Evolutionary conservation across 2,329 filamentous ascomycete genomes (phyloP).

Genomic region (Cladosporium sp.): DNA sequence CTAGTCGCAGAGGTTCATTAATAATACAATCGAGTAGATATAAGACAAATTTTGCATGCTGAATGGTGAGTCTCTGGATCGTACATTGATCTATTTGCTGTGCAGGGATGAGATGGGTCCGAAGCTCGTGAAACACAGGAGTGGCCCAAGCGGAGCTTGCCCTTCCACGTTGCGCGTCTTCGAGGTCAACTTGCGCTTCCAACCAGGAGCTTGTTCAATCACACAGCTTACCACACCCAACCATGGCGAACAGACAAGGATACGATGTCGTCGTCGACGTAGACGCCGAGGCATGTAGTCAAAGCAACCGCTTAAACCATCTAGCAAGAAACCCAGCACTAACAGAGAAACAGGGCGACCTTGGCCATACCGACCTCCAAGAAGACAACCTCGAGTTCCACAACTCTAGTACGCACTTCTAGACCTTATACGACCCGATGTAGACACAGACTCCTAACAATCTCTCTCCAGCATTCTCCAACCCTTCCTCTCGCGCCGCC

Average conservation of each 20-base stretch:
- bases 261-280: constrained; percentile 99
- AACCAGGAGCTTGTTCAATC: not conserved
- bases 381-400: constrained; percentile 99
- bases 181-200: not conserved
- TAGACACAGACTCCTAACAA: not conserved
- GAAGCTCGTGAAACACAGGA: constrained; percentile 3
- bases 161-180: not conserved
- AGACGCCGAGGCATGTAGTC: constrained; percentile 76
- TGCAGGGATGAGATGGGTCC: not conserved
- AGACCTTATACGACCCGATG: not conserved
- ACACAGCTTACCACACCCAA: constrained; percentile 3
- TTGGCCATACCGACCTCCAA: constrained; percentile 88
- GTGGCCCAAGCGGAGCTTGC: not conserved
- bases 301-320: not conserved
- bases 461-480: constrained; percentile 30
- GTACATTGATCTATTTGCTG: not conserved
- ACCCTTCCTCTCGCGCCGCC: constrained; percentile 47
- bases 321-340: constrained; percentile 19
- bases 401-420: constrained; percentile 64
- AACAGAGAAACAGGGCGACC: constrained; percentile 64
- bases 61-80: not conserved
- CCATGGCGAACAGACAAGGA: constrained; percentile 62
- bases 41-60: not conserved
- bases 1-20: not conserved
- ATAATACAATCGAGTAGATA: not conserved